phyloP scores from a whole-genome alignment of 2,329 filamentous ascomycete genomes.

The Claviceps sp. region DNA sequence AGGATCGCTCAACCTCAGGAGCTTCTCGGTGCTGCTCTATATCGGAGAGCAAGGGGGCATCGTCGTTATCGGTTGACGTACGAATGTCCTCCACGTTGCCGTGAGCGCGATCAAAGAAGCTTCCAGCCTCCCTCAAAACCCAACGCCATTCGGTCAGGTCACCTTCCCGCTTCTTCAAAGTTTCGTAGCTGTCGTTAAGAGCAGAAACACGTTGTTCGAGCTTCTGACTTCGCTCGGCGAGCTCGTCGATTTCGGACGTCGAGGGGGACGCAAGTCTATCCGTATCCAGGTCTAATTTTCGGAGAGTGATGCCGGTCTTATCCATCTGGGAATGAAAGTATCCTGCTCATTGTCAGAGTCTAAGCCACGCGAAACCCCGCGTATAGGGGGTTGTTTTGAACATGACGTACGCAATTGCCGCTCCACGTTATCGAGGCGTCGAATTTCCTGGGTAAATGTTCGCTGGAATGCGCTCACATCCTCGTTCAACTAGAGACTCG shows the following conservation, averaged over 20 bases:
- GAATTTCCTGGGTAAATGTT: conserved; percentile 95
- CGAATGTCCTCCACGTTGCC: conserved; percentile 95
- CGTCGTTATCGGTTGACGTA: conserved; percentile 76
- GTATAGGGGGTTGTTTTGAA: conserved; percentile 3
- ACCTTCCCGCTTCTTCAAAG: conserved; percentile 91
- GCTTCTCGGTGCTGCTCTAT: conserved; percentile 67
- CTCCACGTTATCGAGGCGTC: conserved; percentile 94
- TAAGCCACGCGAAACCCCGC: neutral
- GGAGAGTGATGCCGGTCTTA: conserved; percentile 72
- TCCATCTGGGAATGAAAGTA: conserved; percentile 97
- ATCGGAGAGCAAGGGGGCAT: conserved; percentile 85
- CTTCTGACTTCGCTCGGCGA: conserved; percentile 81
- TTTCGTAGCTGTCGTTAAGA: conserved; percentile 97
- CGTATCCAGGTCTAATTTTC: conserved; percentile 82
- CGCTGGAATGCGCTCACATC: conserved; percentile 90
- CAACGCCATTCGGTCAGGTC: conserved; percentile 97
- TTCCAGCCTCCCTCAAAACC: conserved; percentile 89
- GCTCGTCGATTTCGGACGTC: conserved; percentile 90
- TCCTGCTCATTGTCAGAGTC: conserved; percentile 37
- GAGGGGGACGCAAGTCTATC: conserved; percentile 78
- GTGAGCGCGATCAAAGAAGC: conserved; percentile 93
- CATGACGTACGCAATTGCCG: conserved; percentile 73
- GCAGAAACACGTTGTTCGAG: conserved; percentile 84
- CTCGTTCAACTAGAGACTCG: conserved; percentile 62
- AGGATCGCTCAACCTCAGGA: conserved; percentile 66